Base-by-base conservation (phyloP, 2,329 filamentous ascomycete species). In the Verruconis gallopava region DNA sequence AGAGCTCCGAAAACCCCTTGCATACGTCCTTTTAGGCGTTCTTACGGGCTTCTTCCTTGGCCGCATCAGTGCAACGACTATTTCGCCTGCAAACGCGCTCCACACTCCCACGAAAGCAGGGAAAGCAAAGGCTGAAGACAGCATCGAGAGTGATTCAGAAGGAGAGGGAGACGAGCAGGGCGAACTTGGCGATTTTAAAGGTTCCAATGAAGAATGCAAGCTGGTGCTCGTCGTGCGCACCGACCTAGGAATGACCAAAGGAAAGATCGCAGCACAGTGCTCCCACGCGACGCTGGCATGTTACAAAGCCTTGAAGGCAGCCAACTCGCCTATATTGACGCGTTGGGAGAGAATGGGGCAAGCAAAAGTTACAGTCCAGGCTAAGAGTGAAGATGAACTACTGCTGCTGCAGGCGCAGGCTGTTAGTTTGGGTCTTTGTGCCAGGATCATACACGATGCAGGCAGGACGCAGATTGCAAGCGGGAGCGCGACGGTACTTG, bases 261-360 rank as follows among this genome's bases (percentile, higher is more conserved):
- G 89, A 91, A 98, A 98, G 71, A 95, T 96, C 54, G 91, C 85
- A 44, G 91, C 91, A 5, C 91, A 96, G 64, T 89, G 83, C 64
- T 83, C 81, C 38, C 91, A 96, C 63, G 91, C 91, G n/a, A 94
- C 89, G 3, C 78, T 98, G 44, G 88, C 89, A 43, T 96, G 89
- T 73, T 98, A 94, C 77, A 96, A 95, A 67, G 68, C 78, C 45
- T 77, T 93, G 49, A 61, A 66, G 28, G 69, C 69, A 18, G 53
- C 64, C 35, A 11, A 28, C 13, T 72, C 37, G 73, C 77, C 43
- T 67, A 66, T 93, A 40, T 74, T 98, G 38, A 72, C 72, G 50
- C 79, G 81, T 50, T 98, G 91, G 91, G 91, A 98, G 64, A 70
- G 68, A 40, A 65, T 71, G 43, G 91, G 91, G 11, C 88, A 95